Evolutionary conservation across 1,139 yeast genomes (phyloP).

Genomic region (Zygoascus hellenicus): DNA sequence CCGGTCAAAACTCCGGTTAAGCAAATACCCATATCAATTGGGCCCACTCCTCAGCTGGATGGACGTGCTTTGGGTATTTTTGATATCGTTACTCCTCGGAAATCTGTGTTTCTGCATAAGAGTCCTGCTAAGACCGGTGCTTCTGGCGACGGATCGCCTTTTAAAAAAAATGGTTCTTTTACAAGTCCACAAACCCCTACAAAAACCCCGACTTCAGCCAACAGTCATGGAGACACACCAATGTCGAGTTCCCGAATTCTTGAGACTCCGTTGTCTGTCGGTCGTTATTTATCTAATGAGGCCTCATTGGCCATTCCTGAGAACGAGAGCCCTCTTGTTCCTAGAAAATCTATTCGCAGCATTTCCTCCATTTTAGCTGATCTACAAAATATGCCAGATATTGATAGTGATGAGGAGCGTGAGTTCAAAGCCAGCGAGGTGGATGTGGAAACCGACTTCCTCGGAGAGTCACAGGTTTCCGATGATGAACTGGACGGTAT

Average conservation of each 20-base stretch:
- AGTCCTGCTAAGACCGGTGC: too few species aligned
- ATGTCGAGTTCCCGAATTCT: slow-evolving; percentile 9
- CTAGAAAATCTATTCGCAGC: slow-evolving; percentile 28
- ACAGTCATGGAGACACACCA: slow-evolving; percentile 14
- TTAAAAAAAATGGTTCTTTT: too few species aligned
- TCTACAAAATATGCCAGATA: slow-evolving; percentile 29
- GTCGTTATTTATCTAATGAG: slow-evolving; percentile 27
- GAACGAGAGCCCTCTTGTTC: slow-evolving; percentile 23
- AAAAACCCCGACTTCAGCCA: slow-evolving; percentile 4
- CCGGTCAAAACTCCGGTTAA: slow-evolving; percentile 15
- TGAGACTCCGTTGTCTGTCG: slow-evolving; percentile 19
- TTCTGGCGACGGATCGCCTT: too few species aligned
- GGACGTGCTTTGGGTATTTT: slow-evolving; percentile 65
- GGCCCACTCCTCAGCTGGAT: slow-evolving; percentile 73
- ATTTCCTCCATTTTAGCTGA: slow-evolving; percentile 41
- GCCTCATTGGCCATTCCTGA: slow-evolving; percentile 6
- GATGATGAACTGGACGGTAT: slow-evolving; percentile 7
- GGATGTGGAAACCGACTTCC: slow-evolving; percentile 12
- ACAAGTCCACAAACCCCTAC: slow-evolving; percentile 3
- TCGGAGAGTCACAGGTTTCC: slow-evolving; percentile 16
- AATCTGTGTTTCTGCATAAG: not conserved
- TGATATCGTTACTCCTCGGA: slow-evolving; percentile 45
- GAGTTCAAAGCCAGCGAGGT: slow-evolving; percentile 13
- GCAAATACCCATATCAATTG: slow-evolving; percentile 39
- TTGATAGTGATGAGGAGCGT: slow-evolving; percentile 10